Percentiles rank a stretch among this genome's conserved stretches.
Conservation (phyloP, 495 filamentous ascomycete species). For the Aspergillus avenaceus region DNA sequence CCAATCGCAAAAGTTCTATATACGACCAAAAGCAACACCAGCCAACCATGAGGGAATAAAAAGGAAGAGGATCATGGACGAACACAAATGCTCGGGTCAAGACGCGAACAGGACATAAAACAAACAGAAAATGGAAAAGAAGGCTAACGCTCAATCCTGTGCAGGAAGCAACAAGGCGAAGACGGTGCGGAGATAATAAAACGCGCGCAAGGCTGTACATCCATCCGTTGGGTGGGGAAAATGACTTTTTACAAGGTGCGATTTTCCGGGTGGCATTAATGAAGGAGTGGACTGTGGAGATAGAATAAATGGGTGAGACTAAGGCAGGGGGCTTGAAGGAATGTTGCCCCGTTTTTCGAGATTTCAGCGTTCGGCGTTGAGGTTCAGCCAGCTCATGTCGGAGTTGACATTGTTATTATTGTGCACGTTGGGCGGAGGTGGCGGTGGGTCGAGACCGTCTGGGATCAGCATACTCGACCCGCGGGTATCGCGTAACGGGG, state of each 20-base stretch:
- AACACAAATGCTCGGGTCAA: too few relatives aligned
- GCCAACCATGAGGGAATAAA: too few relatives aligned
- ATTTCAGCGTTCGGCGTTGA: constrained; percentile 36
- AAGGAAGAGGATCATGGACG: too few relatives aligned
- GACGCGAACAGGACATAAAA: too few relatives aligned
- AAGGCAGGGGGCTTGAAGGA: neutral
- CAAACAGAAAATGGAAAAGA: too few relatives aligned
- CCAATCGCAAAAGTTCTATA: too few relatives aligned
- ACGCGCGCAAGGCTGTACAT: too few relatives aligned
- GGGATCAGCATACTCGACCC: constrained; percentile 33
- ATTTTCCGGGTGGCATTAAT: neutral
- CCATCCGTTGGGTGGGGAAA: too few relatives aligned
- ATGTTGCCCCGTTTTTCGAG: neutral
- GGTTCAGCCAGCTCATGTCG: constrained; percentile 79
- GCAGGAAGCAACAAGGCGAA: too few relatives aligned
- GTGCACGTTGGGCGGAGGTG: constrained; percentile 20
- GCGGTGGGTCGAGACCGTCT: constrained; percentile 39
- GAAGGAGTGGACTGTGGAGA: constrained; percentile 2
- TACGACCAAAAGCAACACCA: too few relatives aligned
- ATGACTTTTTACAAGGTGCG: neutral
- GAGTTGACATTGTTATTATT: constrained; percentile 30
- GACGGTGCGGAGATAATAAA: too few relatives aligned
- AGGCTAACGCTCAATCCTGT: too few relatives aligned
- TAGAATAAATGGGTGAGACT: neutral
- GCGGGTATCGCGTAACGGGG: constrained; percentile 20